phyloP scores from a whole-genome alignment of 768 basidiomycete species.

The Russula earlei region DNA sequence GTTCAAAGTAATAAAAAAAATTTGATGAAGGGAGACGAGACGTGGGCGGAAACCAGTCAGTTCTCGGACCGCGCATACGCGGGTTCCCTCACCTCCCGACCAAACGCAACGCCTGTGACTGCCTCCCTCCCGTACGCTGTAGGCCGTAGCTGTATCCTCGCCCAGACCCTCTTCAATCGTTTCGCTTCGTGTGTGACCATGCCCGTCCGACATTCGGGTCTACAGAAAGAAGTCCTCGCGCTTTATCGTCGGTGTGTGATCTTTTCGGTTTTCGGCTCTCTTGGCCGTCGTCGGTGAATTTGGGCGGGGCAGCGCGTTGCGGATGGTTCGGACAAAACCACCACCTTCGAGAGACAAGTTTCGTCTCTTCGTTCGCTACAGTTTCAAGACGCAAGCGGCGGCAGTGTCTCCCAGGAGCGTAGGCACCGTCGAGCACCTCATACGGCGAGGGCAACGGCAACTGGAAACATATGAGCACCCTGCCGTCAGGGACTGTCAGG shows the following conservation, averaged over 20 bases:
- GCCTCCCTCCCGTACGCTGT: too few relatives aligned
- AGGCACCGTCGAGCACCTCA: slow-evolving; percentile 60
- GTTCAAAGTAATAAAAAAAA: background rate
- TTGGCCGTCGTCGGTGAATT: background rate
- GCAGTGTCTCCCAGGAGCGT: slow-evolving; percentile 57
- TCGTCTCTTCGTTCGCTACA: slow-evolving; percentile 55
- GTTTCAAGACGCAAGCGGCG: slow-evolving; percentile 55
- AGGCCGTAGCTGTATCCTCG: too few relatives aligned
- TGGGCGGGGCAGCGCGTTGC: slow-evolving; percentile 64
- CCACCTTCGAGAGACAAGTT: slow-evolving; percentile 51
- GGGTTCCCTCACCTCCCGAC: too few relatives aligned
- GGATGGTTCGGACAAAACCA: slow-evolving; percentile 66
- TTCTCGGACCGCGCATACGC: too few relatives aligned
- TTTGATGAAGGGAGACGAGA: too few relatives aligned
- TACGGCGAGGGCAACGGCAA: slow-evolving; percentile 60
- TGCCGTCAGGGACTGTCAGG: slow-evolving; percentile 64
- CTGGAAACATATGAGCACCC: slow-evolving; percentile 59
- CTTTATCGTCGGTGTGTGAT: slow-evolving; percentile 44
- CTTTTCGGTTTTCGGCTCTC: background rate
- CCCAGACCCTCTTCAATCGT: too few relatives aligned
- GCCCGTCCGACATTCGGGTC: slow-evolving; percentile 33
- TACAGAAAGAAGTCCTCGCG: slow-evolving; percentile 43
- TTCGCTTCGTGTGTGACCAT: too few relatives aligned
- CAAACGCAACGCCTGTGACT: too few relatives aligned
- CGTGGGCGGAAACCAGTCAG: too few relatives aligned